Evolutionary conservation across 139 green algal species (phyloP).

Genomic region (Asterochloris sp.): DNA sequence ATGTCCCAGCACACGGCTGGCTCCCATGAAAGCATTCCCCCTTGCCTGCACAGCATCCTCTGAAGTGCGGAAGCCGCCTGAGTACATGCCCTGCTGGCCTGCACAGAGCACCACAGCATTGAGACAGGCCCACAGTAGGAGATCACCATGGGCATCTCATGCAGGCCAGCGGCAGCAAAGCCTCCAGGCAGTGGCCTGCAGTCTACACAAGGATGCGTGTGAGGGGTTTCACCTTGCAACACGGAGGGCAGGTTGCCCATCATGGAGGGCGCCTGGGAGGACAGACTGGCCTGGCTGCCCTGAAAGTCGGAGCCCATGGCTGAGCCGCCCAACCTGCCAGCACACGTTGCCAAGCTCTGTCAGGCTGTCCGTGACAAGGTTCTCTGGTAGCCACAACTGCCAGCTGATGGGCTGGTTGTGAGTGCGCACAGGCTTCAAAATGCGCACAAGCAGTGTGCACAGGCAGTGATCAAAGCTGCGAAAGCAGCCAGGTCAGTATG

Average conservation of each 20-base stretch:
- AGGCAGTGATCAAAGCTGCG: not conserved
- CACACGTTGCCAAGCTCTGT: not conserved
- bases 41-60: too few species aligned
- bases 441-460: not conserved
- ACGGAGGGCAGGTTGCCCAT: conserved; percentile 2
- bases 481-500: not conserved
- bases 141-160: not conserved
- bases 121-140: not conserved
- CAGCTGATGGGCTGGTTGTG: not conserved
- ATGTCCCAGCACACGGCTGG: too few species aligned
- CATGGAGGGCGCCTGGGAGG: not conserved
- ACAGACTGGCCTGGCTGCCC: conserved; percentile 6
- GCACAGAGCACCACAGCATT: not conserved
- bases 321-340: not conserved
- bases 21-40: too few species aligned
- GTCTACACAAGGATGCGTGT: not conserved
- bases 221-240: not conserved
- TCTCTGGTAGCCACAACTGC: too few species aligned
- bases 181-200: not conserved
- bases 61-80: too few species aligned
- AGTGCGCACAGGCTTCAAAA: not conserved
- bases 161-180: too few species aligned
- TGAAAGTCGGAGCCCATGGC: conserved; percentile 6
- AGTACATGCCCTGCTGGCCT: too few species aligned
- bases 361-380: not conserved